phyloP scores from a whole-genome alignment of 2,329 filamentous ascomycete genomes.

The Cordyceps cicadae region DNA sequence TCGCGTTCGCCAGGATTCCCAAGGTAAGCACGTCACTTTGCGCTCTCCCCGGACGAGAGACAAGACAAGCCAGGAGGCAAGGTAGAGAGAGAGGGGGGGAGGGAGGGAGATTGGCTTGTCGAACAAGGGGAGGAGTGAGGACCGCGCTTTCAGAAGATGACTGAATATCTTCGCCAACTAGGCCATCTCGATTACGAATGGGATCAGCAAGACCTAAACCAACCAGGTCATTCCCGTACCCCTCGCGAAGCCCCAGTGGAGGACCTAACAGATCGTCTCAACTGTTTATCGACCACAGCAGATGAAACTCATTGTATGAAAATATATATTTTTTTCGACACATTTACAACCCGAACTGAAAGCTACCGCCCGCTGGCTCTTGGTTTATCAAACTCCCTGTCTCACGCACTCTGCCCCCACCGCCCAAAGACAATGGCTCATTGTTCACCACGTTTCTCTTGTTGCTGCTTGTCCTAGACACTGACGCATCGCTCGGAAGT shows the following conservation, averaged over 20 bases:
- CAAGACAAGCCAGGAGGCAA: too few relatives aligned
- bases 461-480: background rate
- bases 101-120: too few relatives aligned
- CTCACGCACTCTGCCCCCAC: too few relatives aligned
- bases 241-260: slow-evolving; percentile 20
- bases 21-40: slow-evolving; percentile 15
- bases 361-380: background rate
- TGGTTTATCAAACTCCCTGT: background rate
- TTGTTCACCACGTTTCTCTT: background rate
- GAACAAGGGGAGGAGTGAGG: too few relatives aligned
- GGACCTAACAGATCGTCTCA: slow-evolving; percentile 18
- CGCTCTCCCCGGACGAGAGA: background rate
- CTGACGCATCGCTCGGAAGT: background rate
- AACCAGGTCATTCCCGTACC: slow-evolving; percentile 14
- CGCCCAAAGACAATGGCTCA: background rate
- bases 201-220: slow-evolving; percentile 14
- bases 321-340: background rate
- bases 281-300: slow-evolving; percentile 14
- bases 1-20: slow-evolving; percentile 20
- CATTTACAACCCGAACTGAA: background rate
- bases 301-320: slow-evolving; percentile 19
- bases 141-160: background rate
- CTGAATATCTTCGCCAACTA: slow-evolving; percentile 10
- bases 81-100: too few relatives aligned
- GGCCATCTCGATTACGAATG: slow-evolving; percentile 21